A percentile compares a stretch with the other conserved stretches of the same genome.
Evolutionary conservation across 768 basidiomycete genomes (phyloP).

Genomic region (Mycena vitilis): DNA sequence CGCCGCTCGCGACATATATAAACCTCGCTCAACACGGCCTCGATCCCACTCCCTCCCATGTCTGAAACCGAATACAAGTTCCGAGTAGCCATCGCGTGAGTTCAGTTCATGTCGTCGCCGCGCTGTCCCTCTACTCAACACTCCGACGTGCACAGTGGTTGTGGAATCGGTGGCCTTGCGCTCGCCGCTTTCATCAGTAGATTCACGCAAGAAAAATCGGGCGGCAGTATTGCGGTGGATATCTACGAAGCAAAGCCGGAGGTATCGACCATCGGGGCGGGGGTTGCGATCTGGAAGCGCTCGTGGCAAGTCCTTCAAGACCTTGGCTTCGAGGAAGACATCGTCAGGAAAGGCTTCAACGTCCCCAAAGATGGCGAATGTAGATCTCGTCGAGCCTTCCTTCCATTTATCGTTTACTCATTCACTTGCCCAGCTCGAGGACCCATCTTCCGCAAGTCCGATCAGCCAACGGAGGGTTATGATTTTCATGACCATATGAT

Average conservation of each 20-base stretch:
- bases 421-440: constrained; percentile 31
- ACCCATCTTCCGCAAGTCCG: constrained; percentile 42
- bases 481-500: constrained; percentile 44
- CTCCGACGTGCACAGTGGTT: constrained; percentile 1
- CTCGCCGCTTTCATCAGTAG: constrained; percentile 20
- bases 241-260: constrained; percentile 57
- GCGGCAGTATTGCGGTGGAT: constrained; percentile 43
- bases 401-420: not conserved
- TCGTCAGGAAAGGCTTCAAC: constrained; percentile 36
- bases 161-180: constrained; percentile 22
- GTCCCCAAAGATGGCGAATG: constrained; percentile 43
- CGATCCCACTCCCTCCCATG: not conserved
- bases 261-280: constrained; percentile 53
- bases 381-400: constrained; percentile 9
- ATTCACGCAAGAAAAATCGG: not conserved
- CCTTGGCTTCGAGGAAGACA: constrained; percentile 49
- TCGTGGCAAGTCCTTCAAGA: constrained; percentile 53
- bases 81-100: constrained; percentile 6
- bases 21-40: too few species aligned
- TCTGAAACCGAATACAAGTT: constrained; percentile 7
- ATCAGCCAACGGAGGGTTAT: constrained; percentile 38
- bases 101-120: not conserved
- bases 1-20: too few species aligned
- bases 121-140: not conserved
- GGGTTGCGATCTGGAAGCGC: constrained; percentile 55